Evolutionary conservation across 208 protist genomes (phyloP).

Genomic region (Wallacemonas sp.): DNA sequence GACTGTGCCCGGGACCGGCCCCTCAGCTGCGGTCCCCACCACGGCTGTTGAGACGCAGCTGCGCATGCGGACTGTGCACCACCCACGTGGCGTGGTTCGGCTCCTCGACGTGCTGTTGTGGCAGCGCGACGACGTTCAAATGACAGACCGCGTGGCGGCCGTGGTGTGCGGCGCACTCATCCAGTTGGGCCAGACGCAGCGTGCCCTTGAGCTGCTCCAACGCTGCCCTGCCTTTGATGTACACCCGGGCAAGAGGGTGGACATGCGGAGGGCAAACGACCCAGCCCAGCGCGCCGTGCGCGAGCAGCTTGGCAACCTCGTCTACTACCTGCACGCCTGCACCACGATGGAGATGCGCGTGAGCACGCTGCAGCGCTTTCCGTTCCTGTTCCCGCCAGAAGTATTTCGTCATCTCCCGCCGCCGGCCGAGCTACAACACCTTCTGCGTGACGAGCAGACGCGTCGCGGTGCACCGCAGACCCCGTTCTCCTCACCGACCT

Average conservation of each 20-base stretch:
- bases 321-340: constrained; percentile 46
- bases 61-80: no score
- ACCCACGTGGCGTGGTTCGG: constrained; percentile 37
- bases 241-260: constrained; percentile 18
- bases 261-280: background rate
- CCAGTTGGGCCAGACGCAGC: constrained; percentile 50
- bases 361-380: constrained; percentile 47
- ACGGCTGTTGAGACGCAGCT: constrained; percentile 1
- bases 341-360: constrained; percentile 20
- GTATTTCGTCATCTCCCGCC: constrained; percentile 34
- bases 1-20: background rate
- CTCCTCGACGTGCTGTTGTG: constrained; percentile 60
- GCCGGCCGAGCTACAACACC: constrained; percentile 3
- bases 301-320: constrained; percentile 17
- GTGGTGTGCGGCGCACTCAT: constrained; percentile 57
- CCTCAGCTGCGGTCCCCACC: background rate
- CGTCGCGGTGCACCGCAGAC: no score
- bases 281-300: background rate
- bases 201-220: constrained; percentile 58
- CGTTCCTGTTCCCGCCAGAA: constrained; percentile 64
- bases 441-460: background rate
- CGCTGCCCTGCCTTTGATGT: constrained; percentile 39
- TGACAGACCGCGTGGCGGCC: constrained; percentile 66
- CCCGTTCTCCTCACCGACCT: no score
- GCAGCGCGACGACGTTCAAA: constrained; percentile 62